Evolutionary conservation across 805 yeast genomes (phyloP).

Genomic region (Wickerhamiella sergipiensis): DNA sequence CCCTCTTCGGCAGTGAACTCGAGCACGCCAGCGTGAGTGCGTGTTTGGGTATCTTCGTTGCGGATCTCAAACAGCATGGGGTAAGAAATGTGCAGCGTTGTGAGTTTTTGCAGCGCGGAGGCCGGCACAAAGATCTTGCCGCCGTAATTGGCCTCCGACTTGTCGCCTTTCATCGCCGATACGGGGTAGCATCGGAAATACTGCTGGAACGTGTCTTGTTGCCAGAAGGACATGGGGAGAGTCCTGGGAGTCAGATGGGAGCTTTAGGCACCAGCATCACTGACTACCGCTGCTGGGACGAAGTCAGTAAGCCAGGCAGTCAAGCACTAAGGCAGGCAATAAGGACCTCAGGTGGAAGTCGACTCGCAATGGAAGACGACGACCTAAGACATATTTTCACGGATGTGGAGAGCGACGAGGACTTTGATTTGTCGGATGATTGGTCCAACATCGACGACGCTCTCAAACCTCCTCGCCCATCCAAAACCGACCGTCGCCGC

Average conservation of each 20-base stretch:
- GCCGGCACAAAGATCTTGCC: conserved; percentile 95
- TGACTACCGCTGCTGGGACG: no score
- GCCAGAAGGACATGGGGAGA: neutral
- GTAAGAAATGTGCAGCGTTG: conserved; percentile 82
- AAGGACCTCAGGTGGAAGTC: no score
- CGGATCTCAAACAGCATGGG: conserved; percentile 86
- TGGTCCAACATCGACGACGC: conserved; percentile 2
- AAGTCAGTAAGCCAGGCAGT: no score
- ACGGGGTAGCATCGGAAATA: conserved; percentile 88
- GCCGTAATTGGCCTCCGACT: conserved; percentile 61
- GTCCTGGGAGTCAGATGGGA: no score
- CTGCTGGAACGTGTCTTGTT: conserved; percentile 49
- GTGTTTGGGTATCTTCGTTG: conserved; percentile 45
- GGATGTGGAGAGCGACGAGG: conserved; percentile 38
- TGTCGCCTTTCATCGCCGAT: conserved; percentile 67
- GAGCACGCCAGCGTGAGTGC: conserved; percentile 84
- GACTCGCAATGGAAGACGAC: conserved; percentile 1
- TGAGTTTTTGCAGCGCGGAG: conserved; percentile 70
- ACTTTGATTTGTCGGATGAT: conserved; percentile 1
- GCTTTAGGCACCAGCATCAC: no score
- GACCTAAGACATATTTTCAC: conserved; percentile 17
- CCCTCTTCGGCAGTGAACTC: conserved; percentile 98
- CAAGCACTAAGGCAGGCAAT: neutral
- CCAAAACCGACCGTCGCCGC: neutral
- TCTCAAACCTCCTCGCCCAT: conserved; percentile 1